Conservation (phyloP, 129 eudicot species). For the Deinandra increscens region DNA sequence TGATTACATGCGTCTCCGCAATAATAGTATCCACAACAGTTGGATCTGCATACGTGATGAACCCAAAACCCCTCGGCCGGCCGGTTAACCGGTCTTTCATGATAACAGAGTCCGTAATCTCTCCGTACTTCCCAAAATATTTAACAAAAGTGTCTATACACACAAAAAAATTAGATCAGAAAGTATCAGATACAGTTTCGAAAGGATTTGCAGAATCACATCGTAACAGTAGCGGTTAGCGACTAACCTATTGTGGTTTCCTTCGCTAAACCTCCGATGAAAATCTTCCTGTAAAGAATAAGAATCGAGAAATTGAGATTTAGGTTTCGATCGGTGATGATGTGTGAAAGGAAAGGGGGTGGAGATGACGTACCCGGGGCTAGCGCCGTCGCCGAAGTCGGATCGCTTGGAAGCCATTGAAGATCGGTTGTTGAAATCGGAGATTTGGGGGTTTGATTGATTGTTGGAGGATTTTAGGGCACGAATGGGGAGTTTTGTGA, state of each 20-base stretch:
- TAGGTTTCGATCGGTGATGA: background rate
- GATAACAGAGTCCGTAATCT: slow-evolving; percentile 84
- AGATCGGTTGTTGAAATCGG: background rate
- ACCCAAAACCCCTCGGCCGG: slow-evolving; percentile 90
- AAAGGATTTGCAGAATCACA: background rate
- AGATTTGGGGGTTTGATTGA: background rate
- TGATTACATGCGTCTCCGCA: slow-evolving; percentile 70
- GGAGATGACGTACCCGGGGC: slow-evolving; percentile 68
- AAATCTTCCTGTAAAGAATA: slow-evolving; percentile 63
- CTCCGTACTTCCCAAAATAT: slow-evolving; percentile 89
- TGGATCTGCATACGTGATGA: slow-evolving; percentile 88
- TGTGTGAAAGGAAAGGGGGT: background rate
- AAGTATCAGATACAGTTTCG: background rate
- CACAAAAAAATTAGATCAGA: background rate
- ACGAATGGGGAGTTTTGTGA: slow-evolving; percentile 1
- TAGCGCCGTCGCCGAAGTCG: slow-evolving; percentile 81
- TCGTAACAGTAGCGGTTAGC: background rate
- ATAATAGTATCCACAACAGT: slow-evolving; percentile 83
- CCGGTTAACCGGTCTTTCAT: slow-evolving; percentile 87
- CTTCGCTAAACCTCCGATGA: slow-evolving; percentile 84
- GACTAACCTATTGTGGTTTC: slow-evolving; percentile 69
- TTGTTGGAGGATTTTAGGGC: slow-evolving; percentile 10
- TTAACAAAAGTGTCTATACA: slow-evolving; percentile 61
- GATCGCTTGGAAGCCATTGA: slow-evolving; percentile 71
- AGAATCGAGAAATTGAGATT: slow-evolving; percentile 4